Evolutionary conservation across 2,329 filamentous ascomycete genomes (phyloP).

Genomic region (Alternaria ethzedia): DNA sequence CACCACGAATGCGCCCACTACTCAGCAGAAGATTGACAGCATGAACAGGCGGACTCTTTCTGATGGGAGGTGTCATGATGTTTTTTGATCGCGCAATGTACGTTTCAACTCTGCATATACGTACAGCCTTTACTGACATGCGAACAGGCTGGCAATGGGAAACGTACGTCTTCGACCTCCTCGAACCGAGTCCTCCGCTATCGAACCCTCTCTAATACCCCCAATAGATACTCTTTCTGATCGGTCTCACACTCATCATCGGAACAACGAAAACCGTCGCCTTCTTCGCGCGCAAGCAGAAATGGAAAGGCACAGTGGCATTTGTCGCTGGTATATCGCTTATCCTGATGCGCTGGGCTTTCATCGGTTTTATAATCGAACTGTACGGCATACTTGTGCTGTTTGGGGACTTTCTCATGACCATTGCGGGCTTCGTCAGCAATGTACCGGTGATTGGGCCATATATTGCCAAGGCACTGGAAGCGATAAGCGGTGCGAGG

Average conservation of each 20-base stretch:
- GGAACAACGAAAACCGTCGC: conserved; percentile 86
- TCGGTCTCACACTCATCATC: conserved; percentile 95
- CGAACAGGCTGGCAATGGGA: conserved; percentile 87
- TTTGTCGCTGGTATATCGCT: conserved; percentile 84
- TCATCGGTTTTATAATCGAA: conserved; percentile 89
- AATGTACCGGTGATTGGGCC: conserved; percentile 86
- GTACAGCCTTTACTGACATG: conserved; percentile 8
- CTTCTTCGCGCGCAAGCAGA: conserved; percentile 95
- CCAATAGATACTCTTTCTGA: conserved; percentile 88
- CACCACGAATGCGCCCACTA: conserved; percentile 21
- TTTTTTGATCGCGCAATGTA: conserved; percentile 98
- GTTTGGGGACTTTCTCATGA: conserved; percentile 96
- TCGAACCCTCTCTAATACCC: conserved; percentile 7
- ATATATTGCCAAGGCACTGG: conserved; percentile 77
- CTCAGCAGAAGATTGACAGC: conserved; percentile 6
- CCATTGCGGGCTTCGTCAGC: conserved; percentile 85
- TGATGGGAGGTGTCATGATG: conserved; percentile 90
- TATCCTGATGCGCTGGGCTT: conserved; percentile 88
- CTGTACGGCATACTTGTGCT: conserved; percentile 90
- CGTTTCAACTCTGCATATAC: conserved; percentile 37
- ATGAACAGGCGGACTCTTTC: conserved; percentile 82
- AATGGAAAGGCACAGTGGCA: conserved; percentile 87
- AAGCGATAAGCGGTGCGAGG: conserved; percentile 19
- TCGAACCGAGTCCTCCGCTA: not conserved
- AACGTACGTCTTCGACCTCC: conserved; percentile 65